Base-by-base conservation (phyloP, 305 asterid genomes). In the Fraxinus floribunda region DNA sequence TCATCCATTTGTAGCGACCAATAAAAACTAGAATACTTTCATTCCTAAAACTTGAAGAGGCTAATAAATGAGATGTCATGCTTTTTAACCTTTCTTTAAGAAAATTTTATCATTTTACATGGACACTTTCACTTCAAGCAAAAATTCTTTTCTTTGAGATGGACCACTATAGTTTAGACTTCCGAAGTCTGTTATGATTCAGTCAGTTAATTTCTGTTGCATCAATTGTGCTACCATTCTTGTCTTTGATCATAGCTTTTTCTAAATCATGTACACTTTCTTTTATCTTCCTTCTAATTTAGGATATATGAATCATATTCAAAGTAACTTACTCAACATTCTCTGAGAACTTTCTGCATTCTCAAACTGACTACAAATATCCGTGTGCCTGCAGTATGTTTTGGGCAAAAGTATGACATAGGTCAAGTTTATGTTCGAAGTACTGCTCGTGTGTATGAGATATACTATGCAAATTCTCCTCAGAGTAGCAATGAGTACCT, bases 351-450 rank as follows among this genome's bases (percentile, higher is more conserved):
- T 68, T 68, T 68, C 18, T 68, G 75, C 75, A 15, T 26, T 68
- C 39, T 30, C 39, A 68, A 29, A 29, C 13, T 85, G 35, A 75
- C 79, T 44, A 24, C 73, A n/a, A 36, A 75, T 78, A 32, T 82
- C 1, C 72, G 78, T 78, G 24, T 55, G 26, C 39, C 75, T 91
- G 91, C 92, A 94, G 98, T 94, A 79, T 80, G 84, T 84, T 92
- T 96, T 83, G 84, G 64, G 84, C 89, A 84, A 76, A 92, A 84
- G 88, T 87, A 87, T 74, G 93, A 90, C 39, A 84, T 96, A 74
- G 81, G 88, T 66, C 98, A 93, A 87, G 86, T 94, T 46, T 96
- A 96, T 88, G 93, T 93, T 74, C 90, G 97, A 77, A 95, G 99
- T 88, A 93, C 94, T 76, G 97, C 98, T 72, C 97, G 97, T 78